phyloP scores from a whole-genome alignment of 768 basidiomycete genomes.

The Tricholoma sp. region DNA sequence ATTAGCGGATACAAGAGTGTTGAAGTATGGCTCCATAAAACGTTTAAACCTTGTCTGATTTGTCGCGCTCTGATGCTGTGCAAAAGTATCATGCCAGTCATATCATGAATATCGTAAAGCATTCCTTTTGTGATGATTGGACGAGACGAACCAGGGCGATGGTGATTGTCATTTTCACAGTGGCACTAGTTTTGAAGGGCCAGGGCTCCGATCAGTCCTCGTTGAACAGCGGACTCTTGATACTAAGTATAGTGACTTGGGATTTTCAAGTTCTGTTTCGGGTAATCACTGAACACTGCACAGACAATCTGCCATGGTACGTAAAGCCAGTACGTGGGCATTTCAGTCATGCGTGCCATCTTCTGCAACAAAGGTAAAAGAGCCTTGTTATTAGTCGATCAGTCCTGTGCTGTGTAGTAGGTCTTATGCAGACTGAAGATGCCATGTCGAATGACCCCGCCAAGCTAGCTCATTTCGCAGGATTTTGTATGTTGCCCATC shows the following conservation, averaged over 20 bases:
- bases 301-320: not conserved
- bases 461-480: conserved; percentile 75
- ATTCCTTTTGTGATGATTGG: not conserved
- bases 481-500: conserved; percentile 57
- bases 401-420: conserved; percentile 11
- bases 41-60: no score
- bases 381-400: conserved; percentile 4
- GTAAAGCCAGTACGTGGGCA: no score
- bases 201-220: not conserved
- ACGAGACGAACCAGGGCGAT: not conserved
- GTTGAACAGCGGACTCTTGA: not conserved
- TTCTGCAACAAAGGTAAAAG: not conserved
- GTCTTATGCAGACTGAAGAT: conserved; percentile 55
- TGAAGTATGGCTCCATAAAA: no score
- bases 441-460: conserved; percentile 54
- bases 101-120: conserved; percentile 1
- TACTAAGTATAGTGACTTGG: no score
- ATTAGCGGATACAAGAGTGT: no score
- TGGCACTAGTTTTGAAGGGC: not conserved
- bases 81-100: not conserved
- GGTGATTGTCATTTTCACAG: not conserved
- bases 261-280: not conserved
- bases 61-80: not conserved
- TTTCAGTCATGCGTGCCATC: not conserved
- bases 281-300: not conserved